These are phyloP conservation scores for Mycena polygramma DNA, from an alignment of 768 basidiomycete genomes.

Conservation along the genomic window DNA sequence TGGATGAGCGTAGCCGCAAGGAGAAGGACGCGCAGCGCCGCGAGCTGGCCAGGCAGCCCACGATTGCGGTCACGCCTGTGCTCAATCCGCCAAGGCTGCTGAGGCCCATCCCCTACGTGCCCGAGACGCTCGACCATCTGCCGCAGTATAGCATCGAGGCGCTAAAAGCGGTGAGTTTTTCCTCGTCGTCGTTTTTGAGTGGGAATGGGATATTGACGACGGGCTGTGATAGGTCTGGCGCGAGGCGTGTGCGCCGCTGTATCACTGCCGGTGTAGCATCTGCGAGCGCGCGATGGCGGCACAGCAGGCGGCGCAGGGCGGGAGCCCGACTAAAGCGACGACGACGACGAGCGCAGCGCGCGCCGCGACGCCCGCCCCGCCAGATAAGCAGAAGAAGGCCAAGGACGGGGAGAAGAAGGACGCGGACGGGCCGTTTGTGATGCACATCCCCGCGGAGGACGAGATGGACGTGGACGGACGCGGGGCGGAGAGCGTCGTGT, in stretches of 20 bases:
- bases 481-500: no score
- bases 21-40: conserved; percentile 46
- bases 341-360: neutral
- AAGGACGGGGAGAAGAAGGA: conserved; percentile 19
- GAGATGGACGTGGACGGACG: conserved; percentile 7
- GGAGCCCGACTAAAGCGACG: neutral
- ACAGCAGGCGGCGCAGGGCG: conserved; percentile 9
- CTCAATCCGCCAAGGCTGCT: conserved; percentile 72
- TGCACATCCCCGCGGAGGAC: conserved; percentile 32
- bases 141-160: neutral
- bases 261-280: conserved; percentile 23
- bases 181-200: no score
- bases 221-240: conserved; percentile 8
- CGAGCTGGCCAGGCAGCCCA: conserved; percentile 36
- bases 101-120: conserved; percentile 78
- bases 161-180: neutral
- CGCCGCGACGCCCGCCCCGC: neutral
- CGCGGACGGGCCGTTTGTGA: conserved; percentile 22
- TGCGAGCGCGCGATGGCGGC: conserved; percentile 27
- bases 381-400: conserved; percentile 48
- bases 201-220: no score
- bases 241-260: conserved; percentile 26
- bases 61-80: conserved; percentile 67
- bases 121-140: conserved; percentile 5
- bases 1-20: conserved; percentile 42